Evolutionary conservation across 371 early-diverging fungal genomes (phyloP), one percentile per base, ranked within the genome.

Genomic region (Apophysomyces trapeziformis): DNA sequence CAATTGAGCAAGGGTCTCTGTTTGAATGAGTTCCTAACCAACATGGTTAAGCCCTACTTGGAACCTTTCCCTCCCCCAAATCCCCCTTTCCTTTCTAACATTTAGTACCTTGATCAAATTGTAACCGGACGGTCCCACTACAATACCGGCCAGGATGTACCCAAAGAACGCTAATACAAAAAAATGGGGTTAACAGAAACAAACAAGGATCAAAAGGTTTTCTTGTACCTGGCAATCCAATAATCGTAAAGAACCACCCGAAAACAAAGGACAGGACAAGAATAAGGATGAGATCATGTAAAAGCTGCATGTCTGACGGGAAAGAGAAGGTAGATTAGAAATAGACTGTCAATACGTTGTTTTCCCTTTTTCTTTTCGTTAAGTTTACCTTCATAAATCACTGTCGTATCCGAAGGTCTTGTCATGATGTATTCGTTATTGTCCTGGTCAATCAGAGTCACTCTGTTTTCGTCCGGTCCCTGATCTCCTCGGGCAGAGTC

Each of bases 391-490:
- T 84, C 85, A 57, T 81, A 78, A 57, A 82, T 83, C 8, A 83
- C 69, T 13, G 84, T 83, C 0, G 80, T 74, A 70, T 89, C 87
- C n/a, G 72, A 75, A 4, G 86, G 80, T 36, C 81, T 68, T 57
- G 80, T 78, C 74, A 86, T 69, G 43, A 86, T 78, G 66, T 87
- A 87, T 61, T 85, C 80, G 66, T 87, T 85, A 45, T 78, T 81
- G 18, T 79, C 85, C 44, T 78, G 78, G 66, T 86, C 87, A 35
- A 86, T 74, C 16, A 86, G 63, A 1, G 69, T 80, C 8, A 70
- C 64, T 0, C 69, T 58, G 58, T 38, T 39, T 35, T 35, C 41
- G 5, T 18, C 47, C 26, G 39, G 21, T 4, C 38, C 32, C 16
- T 70, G 47, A 21, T 36, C 44, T 54, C 54, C 26, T 43, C 62